Conservation (phyloP, 2,329 filamentous ascomycete species). For the Penicillium sp. region DNA sequence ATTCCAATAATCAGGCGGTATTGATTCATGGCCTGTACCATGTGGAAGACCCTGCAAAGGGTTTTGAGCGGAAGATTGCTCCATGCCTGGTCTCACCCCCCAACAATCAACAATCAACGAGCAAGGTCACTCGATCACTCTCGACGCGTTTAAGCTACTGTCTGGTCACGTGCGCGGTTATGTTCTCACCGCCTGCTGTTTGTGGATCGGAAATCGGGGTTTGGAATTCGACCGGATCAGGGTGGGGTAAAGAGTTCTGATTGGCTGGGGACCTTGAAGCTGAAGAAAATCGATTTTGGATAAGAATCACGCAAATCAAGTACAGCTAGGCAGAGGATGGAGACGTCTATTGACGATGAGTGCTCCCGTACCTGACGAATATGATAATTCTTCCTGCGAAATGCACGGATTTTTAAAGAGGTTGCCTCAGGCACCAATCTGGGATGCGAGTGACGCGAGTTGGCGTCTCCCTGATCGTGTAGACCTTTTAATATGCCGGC, state of each 20-base stretch:
- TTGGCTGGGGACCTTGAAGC: constrained; percentile 4
- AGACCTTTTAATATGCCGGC: background rate
- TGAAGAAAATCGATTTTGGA: background rate
- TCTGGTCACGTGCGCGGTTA: constrained; percentile 10
- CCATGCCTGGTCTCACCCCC: constrained; percentile 28
- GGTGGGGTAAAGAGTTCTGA: background rate
- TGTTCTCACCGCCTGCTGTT: constrained; percentile 12
- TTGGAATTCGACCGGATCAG: constrained; percentile 1
- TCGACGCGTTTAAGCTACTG: constrained; percentile 9
- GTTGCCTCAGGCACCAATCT: constrained; percentile 19
- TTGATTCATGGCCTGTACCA: constrained; percentile 25
- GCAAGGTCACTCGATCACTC: background rate
- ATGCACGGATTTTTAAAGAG: background rate
- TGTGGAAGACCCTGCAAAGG: constrained; percentile 30
- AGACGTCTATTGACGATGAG: background rate
- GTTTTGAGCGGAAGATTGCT: constrained; percentile 33
- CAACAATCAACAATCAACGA: background rate
- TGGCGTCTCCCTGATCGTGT: background rate
- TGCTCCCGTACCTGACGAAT: constrained; percentile 1
- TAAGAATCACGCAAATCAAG: background rate
- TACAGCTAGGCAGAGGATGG: background rate
- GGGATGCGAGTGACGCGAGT: constrained; percentile 15
- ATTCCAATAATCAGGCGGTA: constrained; percentile 40
- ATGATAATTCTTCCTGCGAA: background rate
- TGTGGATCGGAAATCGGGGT: constrained; percentile 1